Base-by-base conservation (phyloP, 164 flowering plant species). In the Hamamelis virginiana region DNA sequence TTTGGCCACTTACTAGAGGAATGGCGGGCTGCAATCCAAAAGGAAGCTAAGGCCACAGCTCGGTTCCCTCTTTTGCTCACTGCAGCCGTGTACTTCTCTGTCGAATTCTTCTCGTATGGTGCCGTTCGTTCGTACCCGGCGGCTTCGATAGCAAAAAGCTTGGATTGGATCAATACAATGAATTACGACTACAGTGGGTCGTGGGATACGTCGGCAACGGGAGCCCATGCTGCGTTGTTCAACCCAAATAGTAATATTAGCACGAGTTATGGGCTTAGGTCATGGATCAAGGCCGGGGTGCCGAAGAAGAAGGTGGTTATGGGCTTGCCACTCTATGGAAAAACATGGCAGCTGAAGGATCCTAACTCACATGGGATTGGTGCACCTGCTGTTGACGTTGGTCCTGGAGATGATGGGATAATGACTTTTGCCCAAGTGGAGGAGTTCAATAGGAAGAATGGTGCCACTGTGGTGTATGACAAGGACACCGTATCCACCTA, bases 271-370 rank as follows among this genome's bases (percentile, higher is more conserved):
- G 91, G 88, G n/a, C 62, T 87, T 0, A 62, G 51, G 22, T 71
- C 84, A 2, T 87, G 91, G 88, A 25, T 84, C 45, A 28, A 50
- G n/a, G 76, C 79, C 12, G 84, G 84, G 11, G 64, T 80, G 18
- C 77, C 80, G 0, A 23, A 50, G 8, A 19, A 28, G 25, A 83
- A 77, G 73, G 5, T 83, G 71, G 79, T 87, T 23, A 75, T 85
- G 88, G 91, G 91, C 21, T 44, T 85, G 66, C 87, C 88, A 0
- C 50, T 83, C 4, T 81, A 81, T 47, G 91, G 86, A 8, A 67
- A 62, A 53, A 73, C 86, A 0, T 87, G 88, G 91, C 14, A 26
- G 33, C 78, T 87, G 1, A 65, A 76, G 71, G 81, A 79, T 71
- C 80, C 80, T 1, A 48, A 55, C 0, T 4, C 10, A 0, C 47